Percentiles rank a stretch among this genome's conserved stretches.
These are phyloP conservation scores for Quercus lobata DNA, from an alignment of 331 rosid genomes.

Conservation along the genomic window DNA sequence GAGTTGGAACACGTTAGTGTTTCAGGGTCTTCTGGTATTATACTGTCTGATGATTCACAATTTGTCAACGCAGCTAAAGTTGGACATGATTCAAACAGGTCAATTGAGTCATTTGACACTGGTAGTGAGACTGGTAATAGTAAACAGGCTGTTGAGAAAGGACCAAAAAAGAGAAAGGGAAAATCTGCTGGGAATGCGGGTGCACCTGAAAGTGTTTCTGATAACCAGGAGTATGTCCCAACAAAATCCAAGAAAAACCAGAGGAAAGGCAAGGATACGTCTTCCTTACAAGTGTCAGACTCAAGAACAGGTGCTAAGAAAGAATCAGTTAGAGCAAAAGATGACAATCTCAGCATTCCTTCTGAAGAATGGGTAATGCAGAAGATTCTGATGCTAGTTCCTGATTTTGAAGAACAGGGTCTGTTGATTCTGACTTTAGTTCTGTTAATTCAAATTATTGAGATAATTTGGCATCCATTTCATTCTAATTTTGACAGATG, in stretches of 20 bases:
- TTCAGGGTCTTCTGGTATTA: conserved; percentile 44
- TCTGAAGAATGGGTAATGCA: conserved; percentile 92
- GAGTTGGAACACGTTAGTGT: conserved; percentile 69
- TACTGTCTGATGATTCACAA: conserved; percentile 37
- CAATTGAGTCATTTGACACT: conserved; percentile 47
- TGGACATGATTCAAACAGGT: conserved; percentile 51
- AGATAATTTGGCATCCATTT: neutral
- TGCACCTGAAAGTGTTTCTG: conserved; percentile 56
- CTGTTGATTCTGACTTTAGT: conserved; percentile 26
- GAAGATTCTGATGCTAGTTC: conserved; percentile 58
- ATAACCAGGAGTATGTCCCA: conserved; percentile 57
- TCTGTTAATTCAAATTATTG: conserved; percentile 14
- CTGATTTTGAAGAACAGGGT: conserved; percentile 97
- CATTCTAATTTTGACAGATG: conserved; percentile 27
- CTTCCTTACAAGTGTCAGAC: conserved; percentile 52
- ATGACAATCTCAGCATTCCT: conserved; percentile 60
- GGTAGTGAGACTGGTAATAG: conserved; percentile 45
- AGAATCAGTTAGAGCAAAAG: conserved; percentile 62
- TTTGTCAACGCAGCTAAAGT: conserved; percentile 38
- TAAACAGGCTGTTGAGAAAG: conserved; percentile 60
- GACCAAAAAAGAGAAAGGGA: conserved; percentile 78
- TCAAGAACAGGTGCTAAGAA: conserved; percentile 64
- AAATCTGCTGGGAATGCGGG: conserved; percentile 49
- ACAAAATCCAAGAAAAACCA: conserved; percentile 84
- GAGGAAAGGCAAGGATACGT: conserved; percentile 71